Evolutionary conservation across 371 early-diverging fungal species (phyloP), one percentile per base, ranked within the genome.

Genomic region (Syncephalastrum contaminatum): DNA sequence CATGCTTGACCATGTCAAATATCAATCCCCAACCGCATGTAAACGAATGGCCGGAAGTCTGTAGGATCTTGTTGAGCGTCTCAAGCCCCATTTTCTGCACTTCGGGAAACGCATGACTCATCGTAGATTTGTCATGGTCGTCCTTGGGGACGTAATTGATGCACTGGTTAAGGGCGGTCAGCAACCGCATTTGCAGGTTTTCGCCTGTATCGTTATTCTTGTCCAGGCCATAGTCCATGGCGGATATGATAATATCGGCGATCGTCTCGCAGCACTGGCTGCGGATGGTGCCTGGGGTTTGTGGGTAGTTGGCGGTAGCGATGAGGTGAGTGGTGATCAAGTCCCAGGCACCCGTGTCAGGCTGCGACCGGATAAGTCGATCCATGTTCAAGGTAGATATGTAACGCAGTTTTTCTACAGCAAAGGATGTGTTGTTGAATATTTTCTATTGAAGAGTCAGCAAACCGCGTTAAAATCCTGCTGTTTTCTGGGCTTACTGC

Each of bases 1-100:
- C 85, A 58, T 83, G 82, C 21, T 84, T 77, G 12, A 98, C 66
- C 66, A 96, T 90, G 48, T 94, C 94, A 70, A 98, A 92, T 8
- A 96, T 85, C n/a, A 93, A 69, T 2, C 76, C 75, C 97, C 97
- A 98, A 2, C 95, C 93, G 48, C 77, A 75, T 1, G 86, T 82
- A 44, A 98, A 76, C 18, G 92, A 89, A 57, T 95, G 96, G 0
- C 98, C 97, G 27, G 91, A 88, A 1, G 89, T 90, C 65, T 97
- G 95, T 27, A 98, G 71, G 4, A 97, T 63, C 59, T 89, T 92
- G 67, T 94, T 86, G 48, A 98, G 75, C 0, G 93, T 95, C 58
- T 96, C 96, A 22, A 98, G 66, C 0, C 88, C 90, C 70, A 85
- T 85, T 51, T 88, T 89, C 54, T 93, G 91, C 2, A 95, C 91